phyloP scores from a whole-genome alignment of 768 basidiomycete species.

The Amanita polypyramis region DNA sequence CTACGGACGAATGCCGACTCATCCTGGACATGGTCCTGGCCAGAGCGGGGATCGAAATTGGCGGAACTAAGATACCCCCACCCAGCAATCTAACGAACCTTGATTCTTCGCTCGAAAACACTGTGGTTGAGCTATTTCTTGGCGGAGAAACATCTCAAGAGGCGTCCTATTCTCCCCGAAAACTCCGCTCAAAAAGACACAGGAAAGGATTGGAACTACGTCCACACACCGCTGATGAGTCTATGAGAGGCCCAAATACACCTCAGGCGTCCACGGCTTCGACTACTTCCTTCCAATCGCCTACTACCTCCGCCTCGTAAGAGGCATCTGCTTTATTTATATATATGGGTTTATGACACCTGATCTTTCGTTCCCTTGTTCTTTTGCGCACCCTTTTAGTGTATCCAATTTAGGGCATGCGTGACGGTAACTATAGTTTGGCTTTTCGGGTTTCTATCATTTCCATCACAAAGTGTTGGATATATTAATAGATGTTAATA shows the following conservation, averaged over 20 bases:
- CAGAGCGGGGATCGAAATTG: conserved; percentile 35
- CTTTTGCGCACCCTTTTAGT: neutral
- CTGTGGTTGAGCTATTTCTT: conserved; percentile 39
- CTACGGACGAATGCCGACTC: conserved; percentile 74
- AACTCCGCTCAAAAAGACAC: conserved; percentile 5
- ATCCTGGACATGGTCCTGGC: conserved; percentile 77
- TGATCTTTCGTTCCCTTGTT: neutral
- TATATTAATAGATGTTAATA: neutral
- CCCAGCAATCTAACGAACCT: conserved; percentile 13
- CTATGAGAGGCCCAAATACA: neutral
- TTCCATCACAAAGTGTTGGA: neutral
- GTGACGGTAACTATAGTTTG: neutral
- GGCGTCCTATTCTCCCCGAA: neutral
- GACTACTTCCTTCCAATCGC: neutral
- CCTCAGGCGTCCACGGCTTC: neutral
- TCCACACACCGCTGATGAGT: conserved; percentile 5
- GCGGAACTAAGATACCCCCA: conserved; percentile 19
- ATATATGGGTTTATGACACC: neutral
- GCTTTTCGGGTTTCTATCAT: neutral
- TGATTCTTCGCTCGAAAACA: conserved; percentile 32
- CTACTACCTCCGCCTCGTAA: neutral
- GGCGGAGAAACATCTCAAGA: conserved; percentile 15
- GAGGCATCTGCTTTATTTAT: neutral
- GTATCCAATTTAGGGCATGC: neutral
- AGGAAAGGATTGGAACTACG: neutral